Evolutionary conservation across 2,329 filamentous ascomycete genomes (phyloP), one percentile per base, ranked within the genome.

Genomic region (Arachnopeziza araneosa): DNA sequence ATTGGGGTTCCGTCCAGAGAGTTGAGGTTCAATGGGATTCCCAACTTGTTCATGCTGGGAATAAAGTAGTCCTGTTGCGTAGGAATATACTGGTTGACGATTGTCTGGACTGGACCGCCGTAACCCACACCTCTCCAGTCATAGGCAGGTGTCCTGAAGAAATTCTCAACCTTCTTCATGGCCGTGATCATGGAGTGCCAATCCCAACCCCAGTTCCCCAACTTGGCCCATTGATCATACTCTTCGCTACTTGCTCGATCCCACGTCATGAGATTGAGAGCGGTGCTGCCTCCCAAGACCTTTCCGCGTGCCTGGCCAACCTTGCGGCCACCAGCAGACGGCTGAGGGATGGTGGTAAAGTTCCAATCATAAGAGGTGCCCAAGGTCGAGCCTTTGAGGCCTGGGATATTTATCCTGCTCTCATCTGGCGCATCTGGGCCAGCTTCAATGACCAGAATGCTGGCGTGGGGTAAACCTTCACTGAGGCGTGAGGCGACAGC

Each of bases 161-260:
- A 44, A 44, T 14, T 44, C 49, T 67, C 32, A 49, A 68, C 66
- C 21, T 60, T 60, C 2, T 36, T 30, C 17, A 60, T 24, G 24
- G 60, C 60, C 1, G 61, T 56, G 1, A 56, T 22, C 51, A 65
- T 60, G 1, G 48, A 55, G 4, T 74, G 65, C 67, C 72, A 76
- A 22, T 69, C 69, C 76, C 75, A 79, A 19, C 75, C 75, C 1
- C 70, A 61, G 49, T 77, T 77, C 0, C 76, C 77, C 8, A 78
- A 62, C 2, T 64, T 66, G 26, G 71, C 68, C 76, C 77, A 79
- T 1, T 70, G 65, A 53, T 77, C 67, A 12, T 59, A 59, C 1
- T 24, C 52, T 24, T 57, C 53, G 2, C 54, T 59, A 10, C n/a
- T 54, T 49, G 57, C 59, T 4, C 55, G 52, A 30, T 57, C 54